These are phyloP conservation scores for Pulveroboletus sp. DNA, from an alignment of 768 basidiomycete species.

Conservation along the genomic window DNA sequence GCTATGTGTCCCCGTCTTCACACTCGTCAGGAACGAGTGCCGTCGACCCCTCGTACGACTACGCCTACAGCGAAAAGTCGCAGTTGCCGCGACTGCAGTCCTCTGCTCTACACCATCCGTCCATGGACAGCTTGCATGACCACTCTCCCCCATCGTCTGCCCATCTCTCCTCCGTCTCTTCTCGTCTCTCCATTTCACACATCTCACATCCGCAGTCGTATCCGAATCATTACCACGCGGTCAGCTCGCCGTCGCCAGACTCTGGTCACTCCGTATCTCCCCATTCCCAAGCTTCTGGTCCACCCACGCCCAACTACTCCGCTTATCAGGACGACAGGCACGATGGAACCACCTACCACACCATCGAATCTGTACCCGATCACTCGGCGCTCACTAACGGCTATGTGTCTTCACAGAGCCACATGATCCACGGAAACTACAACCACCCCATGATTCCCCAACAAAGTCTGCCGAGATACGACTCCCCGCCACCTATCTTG, in stretches of 20 bases:
- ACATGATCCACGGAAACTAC: slow-evolving; percentile 25
- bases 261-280: slow-evolving; percentile 45
- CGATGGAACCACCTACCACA: slow-evolving; percentile 37
- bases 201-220: slow-evolving; percentile 52
- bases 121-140: slow-evolving; percentile 25
- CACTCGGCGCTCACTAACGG: slow-evolving; percentile 27
- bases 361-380: slow-evolving; percentile 29
- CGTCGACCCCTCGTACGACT: slow-evolving; percentile 27
- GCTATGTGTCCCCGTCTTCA: slow-evolving; percentile 23
- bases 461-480: slow-evolving; percentile 34
- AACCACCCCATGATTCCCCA: slow-evolving; percentile 18
- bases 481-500: slow-evolving; percentile 50
- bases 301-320: slow-evolving; percentile 36
- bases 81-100: slow-evolving; percentile 29
- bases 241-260: slow-evolving; percentile 45
- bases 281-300: slow-evolving; percentile 30
- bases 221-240: slow-evolving; percentile 32
- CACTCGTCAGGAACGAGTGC: slow-evolving; percentile 20
- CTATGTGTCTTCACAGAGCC: slow-evolving; percentile 31
- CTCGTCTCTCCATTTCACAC: slow-evolving; percentile 58
- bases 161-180: slow-evolving; percentile 35
- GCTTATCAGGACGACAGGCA: slow-evolving; percentile 43
- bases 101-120: slow-evolving; percentile 25
- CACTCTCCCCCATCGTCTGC: slow-evolving; percentile 30
- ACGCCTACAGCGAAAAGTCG: slow-evolving; percentile 30